Evolutionary conservation across 2,329 filamentous ascomycete species (phyloP).

Genomic region (Didymella segeticola): DNA sequence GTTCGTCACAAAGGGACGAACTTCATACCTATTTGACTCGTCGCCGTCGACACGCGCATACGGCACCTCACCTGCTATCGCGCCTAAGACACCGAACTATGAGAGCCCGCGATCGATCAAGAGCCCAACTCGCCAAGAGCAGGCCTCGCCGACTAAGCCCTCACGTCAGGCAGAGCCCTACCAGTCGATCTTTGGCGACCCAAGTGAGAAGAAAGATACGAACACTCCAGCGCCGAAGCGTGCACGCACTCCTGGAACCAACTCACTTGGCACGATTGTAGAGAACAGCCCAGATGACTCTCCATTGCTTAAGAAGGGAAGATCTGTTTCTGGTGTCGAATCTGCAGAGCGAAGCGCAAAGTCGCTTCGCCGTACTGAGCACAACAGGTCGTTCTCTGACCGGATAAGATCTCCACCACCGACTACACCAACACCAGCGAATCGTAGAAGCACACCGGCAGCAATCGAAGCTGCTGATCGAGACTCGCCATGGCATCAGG

Average conservation of each 20-base stretch:
- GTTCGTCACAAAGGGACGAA: conserved; percentile 45
- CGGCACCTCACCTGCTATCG: conserved; percentile 34
- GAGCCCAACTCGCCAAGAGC: conserved; percentile 21
- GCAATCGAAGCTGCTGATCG: conserved; percentile 34
- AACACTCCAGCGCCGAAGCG: conserved; percentile 37
- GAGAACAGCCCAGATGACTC: conserved; percentile 57
- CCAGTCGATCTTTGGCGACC: conserved; percentile 45
- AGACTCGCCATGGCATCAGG: conserved; percentile 52
- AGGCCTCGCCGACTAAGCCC: conserved; percentile 17
- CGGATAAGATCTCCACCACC: conserved; percentile 42
- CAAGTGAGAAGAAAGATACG: conserved; percentile 33
- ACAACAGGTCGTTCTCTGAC: conserved; percentile 45
- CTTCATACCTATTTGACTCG: conserved; percentile 47
- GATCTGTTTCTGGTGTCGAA: conserved; percentile 51
- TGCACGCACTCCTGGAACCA: conserved; percentile 36
- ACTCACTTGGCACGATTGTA: conserved; percentile 58
- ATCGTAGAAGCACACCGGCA: conserved; percentile 32
- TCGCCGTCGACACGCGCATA: conserved; percentile 47
- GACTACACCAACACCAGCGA: conserved; percentile 38
- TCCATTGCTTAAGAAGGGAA: conserved; percentile 51
- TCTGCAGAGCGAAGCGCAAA: conserved; percentile 53
- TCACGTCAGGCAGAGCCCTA: conserved; percentile 31
- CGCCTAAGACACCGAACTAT: conserved; percentile 26
- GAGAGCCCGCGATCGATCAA: conserved; percentile 17
- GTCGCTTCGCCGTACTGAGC: conserved; percentile 42